These are phyloP conservation scores for Dissophora globulifera DNA, from an alignment of 192 early-diverging fungal species.

Conservation along the genomic window DNA sequence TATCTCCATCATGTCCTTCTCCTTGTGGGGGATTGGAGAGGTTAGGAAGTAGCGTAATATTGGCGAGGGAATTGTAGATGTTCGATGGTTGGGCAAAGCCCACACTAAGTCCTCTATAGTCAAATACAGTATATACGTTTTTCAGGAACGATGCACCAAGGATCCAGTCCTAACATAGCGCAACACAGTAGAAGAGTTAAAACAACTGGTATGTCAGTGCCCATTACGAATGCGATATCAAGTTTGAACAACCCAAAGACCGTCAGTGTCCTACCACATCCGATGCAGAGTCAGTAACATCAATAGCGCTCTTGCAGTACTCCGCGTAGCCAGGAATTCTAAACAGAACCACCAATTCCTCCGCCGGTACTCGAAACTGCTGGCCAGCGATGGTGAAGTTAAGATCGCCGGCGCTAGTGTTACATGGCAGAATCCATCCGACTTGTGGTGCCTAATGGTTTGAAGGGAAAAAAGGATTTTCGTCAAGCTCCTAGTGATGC, in stretches of 20 bases:
- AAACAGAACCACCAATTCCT: constrained; percentile 42
- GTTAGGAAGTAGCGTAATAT: constrained; percentile 34
- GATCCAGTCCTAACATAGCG: constrained; percentile 25
- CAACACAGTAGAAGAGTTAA: not conserved
- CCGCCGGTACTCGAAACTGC: constrained; percentile 41
- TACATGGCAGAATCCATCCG: constrained; percentile 49
- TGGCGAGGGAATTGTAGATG: constrained; percentile 39
- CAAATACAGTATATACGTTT: constrained; percentile 49
- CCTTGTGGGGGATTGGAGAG: constrained; percentile 24
- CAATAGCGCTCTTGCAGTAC: constrained; percentile 51
- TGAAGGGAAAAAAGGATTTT: no score
- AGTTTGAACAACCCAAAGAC: no score
- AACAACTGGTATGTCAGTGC: no score
- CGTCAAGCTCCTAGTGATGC: no score
- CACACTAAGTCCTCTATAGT: constrained; percentile 24
- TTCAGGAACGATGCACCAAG: constrained; percentile 47
- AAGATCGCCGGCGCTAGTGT: constrained; percentile 44
- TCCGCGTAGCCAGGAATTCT: constrained; percentile 49
- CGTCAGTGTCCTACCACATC: constrained; percentile 17
- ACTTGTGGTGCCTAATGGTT: constrained; percentile 42
- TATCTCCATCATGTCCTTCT: constrained; percentile 1
- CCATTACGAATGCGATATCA: no score
- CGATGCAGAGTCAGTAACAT: constrained; percentile 16
- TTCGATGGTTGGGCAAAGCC: constrained; percentile 49
- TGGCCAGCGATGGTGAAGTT: constrained; percentile 43